Evolutionary conservation across 495 filamentous ascomycete genomes (phyloP), one percentile per base, ranked within the genome.

Genomic region (Evernia prunastri): DNA sequence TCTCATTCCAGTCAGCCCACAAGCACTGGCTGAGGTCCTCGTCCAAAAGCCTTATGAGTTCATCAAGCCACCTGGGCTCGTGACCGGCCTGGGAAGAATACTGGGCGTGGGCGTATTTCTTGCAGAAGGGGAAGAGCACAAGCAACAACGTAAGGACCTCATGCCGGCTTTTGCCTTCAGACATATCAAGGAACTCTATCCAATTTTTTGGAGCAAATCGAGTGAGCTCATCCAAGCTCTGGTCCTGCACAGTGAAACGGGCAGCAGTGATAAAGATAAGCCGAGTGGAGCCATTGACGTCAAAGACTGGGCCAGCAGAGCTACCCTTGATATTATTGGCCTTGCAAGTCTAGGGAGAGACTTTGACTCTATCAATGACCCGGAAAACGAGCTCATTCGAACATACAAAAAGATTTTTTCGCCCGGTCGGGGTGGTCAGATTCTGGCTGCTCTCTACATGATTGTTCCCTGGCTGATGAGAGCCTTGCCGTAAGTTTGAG

Each of bases 101-200:
- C 74, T 92, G 9, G 92, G 93, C 0, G 71, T 88, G 49, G 91
- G 93, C 0, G 68, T 97, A 0, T 76, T 96, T 17, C 78, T 96
- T 5, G 87, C 89, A 0, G 92, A 96, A 73, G 91, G 91, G 23
- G 87, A 92, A 20, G 90, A 90, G 63, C 92, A 96, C 70, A 92
- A 73, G 66, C 74, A 80, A 49, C 91, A 96, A 79, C 81, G 92
- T 13, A 90, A 86, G 68, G 85, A 87, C 58, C 79, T 96, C 2
- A 83, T 89, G 79, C 92, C 91, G 1, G 92, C 91, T 1, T 97
- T 97, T 70, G 78, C 86, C 13, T 96, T 89, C 71, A 81, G 89
- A n/a, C 92, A 96, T 68, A 77, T 96, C 73, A 95, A 95, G 70
- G 84, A 95, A 58, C 80, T 96, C 0, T 93, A 94, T 61, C 86